Evolutionary conservation across 208 protist genomes (phyloP).

Genomic region (Leptomonas seymouri): DNA sequence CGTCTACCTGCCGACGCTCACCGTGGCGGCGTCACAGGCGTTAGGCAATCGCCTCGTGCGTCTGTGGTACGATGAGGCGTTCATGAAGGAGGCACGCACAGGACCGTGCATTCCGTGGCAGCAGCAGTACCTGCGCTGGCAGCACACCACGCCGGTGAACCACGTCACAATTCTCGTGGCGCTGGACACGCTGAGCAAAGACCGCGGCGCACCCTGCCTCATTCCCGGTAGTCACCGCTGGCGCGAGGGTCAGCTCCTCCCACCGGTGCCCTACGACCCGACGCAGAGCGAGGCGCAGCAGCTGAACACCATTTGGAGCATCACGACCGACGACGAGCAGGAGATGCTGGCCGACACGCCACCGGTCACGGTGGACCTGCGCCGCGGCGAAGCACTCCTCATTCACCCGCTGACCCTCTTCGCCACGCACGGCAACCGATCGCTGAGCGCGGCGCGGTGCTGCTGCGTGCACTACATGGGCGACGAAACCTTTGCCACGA

Average conservation of each 20-base stretch:
- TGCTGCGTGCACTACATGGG: conserved; percentile 85
- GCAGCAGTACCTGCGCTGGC: conserved; percentile 85
- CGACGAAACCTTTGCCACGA: conserved; percentile 45
- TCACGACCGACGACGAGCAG: conserved; percentile 73
- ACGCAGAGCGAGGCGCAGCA: conserved; percentile 68
- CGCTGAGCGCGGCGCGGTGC: conserved; percentile 52
- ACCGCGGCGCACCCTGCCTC: conserved; percentile 81
- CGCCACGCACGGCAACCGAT: conserved; percentile 82
- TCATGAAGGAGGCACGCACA: conserved; percentile 71
- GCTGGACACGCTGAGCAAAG: conserved; percentile 83
- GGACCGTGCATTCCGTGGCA: conserved; percentile 86
- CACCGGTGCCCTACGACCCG: conserved; percentile 73
- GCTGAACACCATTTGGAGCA: conserved; percentile 87
- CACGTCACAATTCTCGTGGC: conserved; percentile 79
- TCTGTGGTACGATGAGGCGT: conserved; percentile 88
- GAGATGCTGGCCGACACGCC: conserved; percentile 85
- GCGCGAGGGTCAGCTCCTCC: conserved; percentile 70
- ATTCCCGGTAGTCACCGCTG: conserved; percentile 85
- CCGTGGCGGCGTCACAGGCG: conserved; percentile 81
- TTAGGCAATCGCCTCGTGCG: conserved; percentile 79
- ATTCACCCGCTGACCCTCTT: conserved; percentile 82
- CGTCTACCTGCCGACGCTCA: conserved; percentile 78
- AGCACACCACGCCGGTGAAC: conserved; percentile 71
- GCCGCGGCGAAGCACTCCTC: conserved; percentile 75
- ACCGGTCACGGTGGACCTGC: conserved; percentile 75